These are phyloP conservation scores for Tuctoria greenei DNA, from an alignment of 176 grass and related monocot species.

Conservation along the genomic window DNA sequence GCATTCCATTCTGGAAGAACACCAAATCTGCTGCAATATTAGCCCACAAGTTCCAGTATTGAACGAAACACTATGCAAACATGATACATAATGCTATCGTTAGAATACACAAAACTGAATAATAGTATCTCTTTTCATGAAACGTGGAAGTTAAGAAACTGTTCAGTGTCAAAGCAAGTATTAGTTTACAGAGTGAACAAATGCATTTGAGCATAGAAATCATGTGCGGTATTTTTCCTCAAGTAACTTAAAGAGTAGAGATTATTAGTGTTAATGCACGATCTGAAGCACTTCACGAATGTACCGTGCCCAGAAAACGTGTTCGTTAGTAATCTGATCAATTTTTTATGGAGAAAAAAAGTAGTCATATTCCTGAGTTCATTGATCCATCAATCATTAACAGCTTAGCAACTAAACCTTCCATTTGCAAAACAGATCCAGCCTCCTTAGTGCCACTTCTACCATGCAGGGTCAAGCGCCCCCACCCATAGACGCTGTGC, in stretches of 20 bases:
- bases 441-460: neutral
- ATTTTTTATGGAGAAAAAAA: neutral
- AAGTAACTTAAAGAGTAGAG: neutral
- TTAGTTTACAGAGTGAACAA: neutral
- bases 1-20: slow-evolving; percentile 99
- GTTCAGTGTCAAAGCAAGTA: neutral
- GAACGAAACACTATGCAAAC: neutral
- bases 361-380: neutral
- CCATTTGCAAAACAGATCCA: neutral
- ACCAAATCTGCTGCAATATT: slow-evolving; percentile 85
- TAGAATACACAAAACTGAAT: neutral
- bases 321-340: neutral
- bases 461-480: neutral
- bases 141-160: neutral
- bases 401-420: neutral
- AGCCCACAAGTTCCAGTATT: slow-evolving; percentile 2
- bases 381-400: neutral
- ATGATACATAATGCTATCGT: neutral
- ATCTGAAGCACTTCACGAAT: neutral
- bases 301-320: neutral
- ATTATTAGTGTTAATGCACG: neutral
- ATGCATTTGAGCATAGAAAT: neutral
- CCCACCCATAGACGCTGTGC: neutral
- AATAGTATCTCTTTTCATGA: neutral
- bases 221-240: neutral